Base-by-base conservation (phyloP, 176 grass and related monocot genomes). In the Avena insularis region DNA sequence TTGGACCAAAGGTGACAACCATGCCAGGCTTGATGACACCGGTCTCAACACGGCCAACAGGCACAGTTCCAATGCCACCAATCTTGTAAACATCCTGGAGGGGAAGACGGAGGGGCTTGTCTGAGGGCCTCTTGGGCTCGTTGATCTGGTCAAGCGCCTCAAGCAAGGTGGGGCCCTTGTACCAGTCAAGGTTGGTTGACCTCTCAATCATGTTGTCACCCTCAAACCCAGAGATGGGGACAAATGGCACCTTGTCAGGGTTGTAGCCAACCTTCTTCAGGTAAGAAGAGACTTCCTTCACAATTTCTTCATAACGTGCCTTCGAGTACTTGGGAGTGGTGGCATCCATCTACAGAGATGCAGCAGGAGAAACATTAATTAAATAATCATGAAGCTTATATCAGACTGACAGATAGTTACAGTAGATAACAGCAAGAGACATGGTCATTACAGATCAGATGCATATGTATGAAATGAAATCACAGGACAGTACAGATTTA, bases 131-230 rank as follows among this genome's bases (percentile, higher is more conserved):
- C 86, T 98, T 98, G 59, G 95, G 93, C 83, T 95, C 95, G 0
- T 70, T 85, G 88, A 98, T 89, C 87, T 81, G 23, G 90, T 98
- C 91, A 60, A 98, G 95, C 36, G 95, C 95, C 45, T 98, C 94
- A 69, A 96, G 94, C 11, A 96, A 79, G 40, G 91, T 93, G 0
- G 94, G 94, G 13, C 94, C 94, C 94, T 96, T 96, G 90, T 93
- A 96, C 91, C 94, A 93, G 83, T 92, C 94, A 57, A 96, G 90
- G 87, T 96, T 96, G 75, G 89, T 93, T 62, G 94, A 96, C 78
- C 94, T 81, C 87, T 96, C 89, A 57, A 96, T 96, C 94, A 96
- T 96, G 82, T 96, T 96, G 89, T 96, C 94, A 46, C 94, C 94
- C 78, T 96, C 89, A 0, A 96, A 96, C 4, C 94, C 91, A 81